Evolutionary conservation across 305 asterid genomes (phyloP).

Genomic region (Fraxinus paxiana): DNA sequence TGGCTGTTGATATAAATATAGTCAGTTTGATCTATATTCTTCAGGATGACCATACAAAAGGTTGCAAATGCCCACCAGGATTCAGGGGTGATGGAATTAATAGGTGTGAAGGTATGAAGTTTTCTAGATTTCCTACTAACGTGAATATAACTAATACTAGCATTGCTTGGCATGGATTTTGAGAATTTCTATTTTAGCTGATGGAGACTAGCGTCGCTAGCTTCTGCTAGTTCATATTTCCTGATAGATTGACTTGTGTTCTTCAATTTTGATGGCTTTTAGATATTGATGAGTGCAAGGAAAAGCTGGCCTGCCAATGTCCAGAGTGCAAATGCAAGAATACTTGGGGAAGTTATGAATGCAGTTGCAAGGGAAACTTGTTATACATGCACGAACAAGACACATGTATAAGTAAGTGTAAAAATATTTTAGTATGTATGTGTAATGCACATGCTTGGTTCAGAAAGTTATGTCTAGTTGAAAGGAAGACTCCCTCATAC

Average conservation of each 20-base stretch:
- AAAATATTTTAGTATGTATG: neutral
- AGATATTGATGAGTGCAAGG: slow-evolving; percentile 92
- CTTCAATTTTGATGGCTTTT: slow-evolving; percentile 20
- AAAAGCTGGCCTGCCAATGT: slow-evolving; percentile 76
- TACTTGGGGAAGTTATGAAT: slow-evolving; percentile 91
- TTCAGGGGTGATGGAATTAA: slow-evolving; percentile 85
- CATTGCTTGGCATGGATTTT: neutral
- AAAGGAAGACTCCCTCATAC: neutral
- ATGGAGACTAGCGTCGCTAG: neutral
- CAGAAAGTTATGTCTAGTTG: neutral
- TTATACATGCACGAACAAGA: slow-evolving; percentile 82
- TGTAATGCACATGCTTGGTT: neutral
- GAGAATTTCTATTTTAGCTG: neutral
- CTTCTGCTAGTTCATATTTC: slow-evolving; percentile 1
- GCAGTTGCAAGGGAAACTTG: slow-evolving; percentile 70
- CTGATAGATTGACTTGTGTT: slow-evolving; percentile 18
- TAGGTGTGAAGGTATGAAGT: slow-evolving; percentile 63
- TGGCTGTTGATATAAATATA: neutral
- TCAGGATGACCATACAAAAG: slow-evolving; percentile 74
- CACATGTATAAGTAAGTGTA: slow-evolving; percentile 68
- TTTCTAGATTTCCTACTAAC: neutral
- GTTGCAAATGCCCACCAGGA: slow-evolving; percentile 90
- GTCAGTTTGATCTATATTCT: slow-evolving; percentile 16
- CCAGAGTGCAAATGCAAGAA: slow-evolving; percentile 86
- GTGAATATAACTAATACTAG: slow-evolving; percentile 7